Evolutionary conservation across 2,329 filamentous ascomycete genomes (phyloP), one percentile per base, ranked within the genome.

Genomic region (Cladosporium sp.): DNA sequence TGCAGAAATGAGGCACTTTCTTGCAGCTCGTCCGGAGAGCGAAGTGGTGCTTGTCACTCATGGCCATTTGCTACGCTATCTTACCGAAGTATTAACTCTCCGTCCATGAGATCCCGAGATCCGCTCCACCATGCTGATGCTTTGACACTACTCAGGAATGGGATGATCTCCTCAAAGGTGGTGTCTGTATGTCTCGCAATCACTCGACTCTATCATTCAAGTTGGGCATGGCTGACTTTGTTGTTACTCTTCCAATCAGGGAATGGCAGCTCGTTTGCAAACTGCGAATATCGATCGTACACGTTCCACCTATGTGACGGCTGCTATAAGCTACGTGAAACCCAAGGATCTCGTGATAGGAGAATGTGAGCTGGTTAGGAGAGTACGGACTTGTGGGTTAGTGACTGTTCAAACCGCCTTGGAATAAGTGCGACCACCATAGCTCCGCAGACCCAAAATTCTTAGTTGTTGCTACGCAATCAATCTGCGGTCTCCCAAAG

Each of bases 21-120:
- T 41, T n/a, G 38, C 38, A n/a, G 3, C 2, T 5, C 38, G 38
- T 3, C 38, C 38, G 11, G 38, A 41, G 38, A 18, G 13, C 8
- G 38, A 41, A 24, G 19, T 41, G 6, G 38, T 41, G 11, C 22
- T 41, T 12, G 19, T 41, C 19, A 41, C 38, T 4, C 38, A 41
- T 41, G 38, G 38, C 38, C 24, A 20, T 11, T 41, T 41, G 12
- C 22, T 41, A 19, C 38, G 22, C 22, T 41, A 20, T 24, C 38
- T 41, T 19, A 41, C 38, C 20, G 38, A 41, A 19, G 38, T 41
- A 41, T 20, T n/a, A n/a, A n/a, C n/a, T n/a, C n/a, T n/a, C n/a
- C n/a, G n/a, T n/a, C n/a, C n/a, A n/a, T n/a, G n/a, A n/a, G n/a
- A n/a, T n/a, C n/a, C n/a, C n/a, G n/a, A n/a, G n/a, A n/a, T 18